Evolutionary conservation across 495 filamentous ascomycete genomes (phyloP), one percentile per base, ranked within the genome.

Genomic region (Neurospora sp.): DNA sequence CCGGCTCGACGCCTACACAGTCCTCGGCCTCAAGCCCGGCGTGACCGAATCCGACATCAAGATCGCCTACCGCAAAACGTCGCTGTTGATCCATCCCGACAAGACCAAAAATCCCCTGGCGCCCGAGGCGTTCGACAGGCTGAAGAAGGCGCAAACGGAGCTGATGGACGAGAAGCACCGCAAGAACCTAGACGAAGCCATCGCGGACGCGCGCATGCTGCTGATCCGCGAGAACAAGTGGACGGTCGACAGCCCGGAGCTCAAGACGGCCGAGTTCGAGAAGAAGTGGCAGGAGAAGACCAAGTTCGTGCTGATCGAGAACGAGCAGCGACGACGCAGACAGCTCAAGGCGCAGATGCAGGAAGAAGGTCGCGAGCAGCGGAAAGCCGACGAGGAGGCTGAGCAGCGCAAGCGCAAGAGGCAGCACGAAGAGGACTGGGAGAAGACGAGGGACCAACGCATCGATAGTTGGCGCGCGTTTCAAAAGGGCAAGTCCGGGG

Each of bases 41-140:
- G 93, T 97, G 41, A 89, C 96, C 35, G 96, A 98, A 77, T 94
- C 93, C 72, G 96, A 98, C 84, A 98, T 99, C 85, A 98, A 98
- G 83, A 83, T 90, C 74, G 85, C 88, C 80, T 99, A 98, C 86
- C 93, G 96, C 83, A 94, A 91, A 77, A 98, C 97, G 81, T 99
- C 96, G 18, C 90, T 99, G 40, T 89, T 99, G 7, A 98, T 99
- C 85, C 96, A 99, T 84, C 96, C 96, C 12, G 96, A 99, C 84
- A 98, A 98, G 83, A 98, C 96, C 70, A 90, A 89, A 76, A 98
- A 99, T 81, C 92, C 93, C 1, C 87, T 85, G 39, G 96, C 96
- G 10, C 95, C 96, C 1, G 94, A 98, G 77, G 96, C 96, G 75
- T 99, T 99, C 81, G 96, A 99, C 83, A 90, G 94, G 3, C 89